Evolutionary conservation across 176 grass and related monocot species (phyloP), one percentile per base, ranked within the genome.

Genomic region (Phragmites australis): DNA sequence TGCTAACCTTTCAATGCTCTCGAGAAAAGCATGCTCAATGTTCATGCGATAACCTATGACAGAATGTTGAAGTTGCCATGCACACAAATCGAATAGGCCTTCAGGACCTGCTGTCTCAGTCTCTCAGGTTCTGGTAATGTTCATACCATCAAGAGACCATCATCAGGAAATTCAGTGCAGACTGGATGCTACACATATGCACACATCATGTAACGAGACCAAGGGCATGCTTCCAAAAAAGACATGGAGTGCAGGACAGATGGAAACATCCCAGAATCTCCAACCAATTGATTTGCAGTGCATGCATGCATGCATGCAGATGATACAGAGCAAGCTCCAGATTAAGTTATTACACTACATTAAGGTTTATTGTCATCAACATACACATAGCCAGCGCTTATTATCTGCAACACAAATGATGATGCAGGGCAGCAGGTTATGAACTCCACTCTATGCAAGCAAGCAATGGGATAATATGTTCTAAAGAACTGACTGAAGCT

Each of bases 1-100:
- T 80, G 61, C 3, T 59, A 69, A 46, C 45, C 62, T 69, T 85
- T 81, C 46, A 72, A 47, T 81, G 70, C 54, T 62, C 70, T 84
- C 87, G 53, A 70, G 76, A 43, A 25, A 80, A 66, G 59, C 43
- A 21, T 50, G 72, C n/a, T 61, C 53, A 82, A 30, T 27, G 68
- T 48, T 50, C 75, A 60, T 59, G 59, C 43, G 58, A 78, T 72
- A 39, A 9, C 37, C 63, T 15, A 67, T 55, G 46, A 4, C 29
- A 55, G 48, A 22, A 72, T 58, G 80, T 79, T 84, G 54, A 4
- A 72, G 23, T 9, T 37, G 57, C 23, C 47, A 75, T 43, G 59
- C 32, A 30, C n/a, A n/a, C n/a, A n/a, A n/a, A n/a, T n/a, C n/a
- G n/a, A n/a, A n/a, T n/a, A n/a, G n/a, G n/a, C n/a, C n/a, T n/a